A percentile compares a stretch with the other conserved stretches of the same genome.
Conservation (phyloP, 257 asterid species). For the Verbascum thapsus region DNA sequence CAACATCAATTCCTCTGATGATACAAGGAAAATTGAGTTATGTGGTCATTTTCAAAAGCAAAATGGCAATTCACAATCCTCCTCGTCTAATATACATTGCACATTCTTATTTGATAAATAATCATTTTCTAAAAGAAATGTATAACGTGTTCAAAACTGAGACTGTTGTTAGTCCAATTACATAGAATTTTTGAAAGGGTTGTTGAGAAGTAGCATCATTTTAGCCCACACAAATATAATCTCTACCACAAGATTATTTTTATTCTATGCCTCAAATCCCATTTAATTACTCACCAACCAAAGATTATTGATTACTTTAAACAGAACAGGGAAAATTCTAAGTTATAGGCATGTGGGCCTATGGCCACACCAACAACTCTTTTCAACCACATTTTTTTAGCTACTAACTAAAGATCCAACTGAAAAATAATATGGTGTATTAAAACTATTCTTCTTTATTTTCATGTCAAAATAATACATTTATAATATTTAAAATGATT, state of each 20-base stretch:
- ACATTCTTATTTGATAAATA: too few relatives aligned
- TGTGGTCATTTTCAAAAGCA: slow-evolving; percentile 9
- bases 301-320: background rate
- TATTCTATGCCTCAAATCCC: background rate
- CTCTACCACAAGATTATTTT: slow-evolving; percentile 29
- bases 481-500: too few relatives aligned
- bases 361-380: background rate
- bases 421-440: too few relatives aligned
- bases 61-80: background rate
- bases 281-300: slow-evolving; percentile 28
- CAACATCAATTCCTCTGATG: background rate
- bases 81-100: too few relatives aligned
- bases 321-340: slow-evolving; percentile 13
- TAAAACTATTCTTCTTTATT: too few relatives aligned
- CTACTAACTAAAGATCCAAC: too few relatives aligned
- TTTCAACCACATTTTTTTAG: slow-evolving; percentile 13
- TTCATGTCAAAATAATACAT: too few relatives aligned
- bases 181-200: slow-evolving; percentile 16
- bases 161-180: too few relatives aligned
- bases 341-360: slow-evolving; percentile 24
- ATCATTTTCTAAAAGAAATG: too few relatives aligned
- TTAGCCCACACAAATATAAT: slow-evolving; percentile 27
- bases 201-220: slow-evolving; percentile 33
- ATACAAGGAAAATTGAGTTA: background rate
- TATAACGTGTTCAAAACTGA: too few relatives aligned